Base-by-base conservation (phyloP, 108 stramenopile species). In the Pseudonitzschia pungens region DNA sequence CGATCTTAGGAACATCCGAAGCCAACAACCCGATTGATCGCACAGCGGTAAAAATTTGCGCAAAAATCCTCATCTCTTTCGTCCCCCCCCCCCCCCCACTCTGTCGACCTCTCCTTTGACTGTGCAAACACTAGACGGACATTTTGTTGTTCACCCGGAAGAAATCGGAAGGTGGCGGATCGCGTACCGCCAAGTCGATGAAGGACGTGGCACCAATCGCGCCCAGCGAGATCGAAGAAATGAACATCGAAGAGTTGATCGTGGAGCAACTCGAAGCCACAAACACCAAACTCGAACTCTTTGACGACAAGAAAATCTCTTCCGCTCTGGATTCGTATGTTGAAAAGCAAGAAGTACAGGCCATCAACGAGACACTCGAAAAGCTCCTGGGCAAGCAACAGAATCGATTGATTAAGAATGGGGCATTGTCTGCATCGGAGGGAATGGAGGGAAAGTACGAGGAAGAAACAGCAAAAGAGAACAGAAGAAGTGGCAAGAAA, bases 281-380 rank as follows among this genome's bases (percentile, higher is more conserved):
- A 24, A 89, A 96, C 68, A 40, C 71, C 40, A 94, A 94, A 69
- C 66, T 97, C 65, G 85, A 89, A 54, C 56, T 94, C 24, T 72
- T 92, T 28, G 80, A 89, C 58, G 91, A 92, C 66, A 82, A 80
- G 64, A 42, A 58, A 50, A 72, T 94, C 53, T 65, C 73, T 21
- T 18, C 65, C 70, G 95, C 97, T 8, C 80, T 98, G 50, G 89
- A 96, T 45, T 89, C 90, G n/a, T 98, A 89, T 69, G 97, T 98
- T 6, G 71, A 82, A 58, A 96, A 98, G 82, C 72, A 79, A 48
- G 69, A 82, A 64, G 74, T 72, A 0, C 66, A 72, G 36, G 88
- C 95, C 56, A 86, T 96, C 62, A 59, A 77, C 15, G 91, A 92
- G 43, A 63, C 68, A 51, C 75, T 91, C 5, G 78, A 74, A 52